Percentiles rank a stretch among this genome's conserved stretches.
These are phyloP conservation scores for Beauveria rudraprayagi DNA, from an alignment of 2,329 filamentous ascomycete genomes.

Conservation along the genomic window DNA sequence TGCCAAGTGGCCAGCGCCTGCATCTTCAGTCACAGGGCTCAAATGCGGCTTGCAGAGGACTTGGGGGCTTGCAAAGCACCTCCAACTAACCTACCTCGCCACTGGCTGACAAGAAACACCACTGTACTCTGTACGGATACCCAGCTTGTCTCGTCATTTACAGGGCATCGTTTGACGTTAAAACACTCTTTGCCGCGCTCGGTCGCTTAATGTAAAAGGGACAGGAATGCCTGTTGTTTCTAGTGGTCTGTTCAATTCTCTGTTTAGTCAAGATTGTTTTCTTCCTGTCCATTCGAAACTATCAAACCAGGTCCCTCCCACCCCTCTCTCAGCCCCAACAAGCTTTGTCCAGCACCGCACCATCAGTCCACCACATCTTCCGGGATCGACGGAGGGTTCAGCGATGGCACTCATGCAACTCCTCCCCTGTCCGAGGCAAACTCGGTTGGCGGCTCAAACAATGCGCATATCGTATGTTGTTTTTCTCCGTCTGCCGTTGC, in stretches of 20 bases:
- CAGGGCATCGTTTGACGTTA: not conserved
- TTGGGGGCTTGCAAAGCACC: no score
- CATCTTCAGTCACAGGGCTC: not conserved
- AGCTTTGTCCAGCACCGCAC: not conserved
- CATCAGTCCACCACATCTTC: not conserved
- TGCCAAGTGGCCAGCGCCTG: not conserved
- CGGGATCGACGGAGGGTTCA: conserved; percentile 4
- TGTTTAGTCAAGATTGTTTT: no score
- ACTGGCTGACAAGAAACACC: no score
- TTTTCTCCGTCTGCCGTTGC: not conserved
- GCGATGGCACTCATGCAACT: not conserved
- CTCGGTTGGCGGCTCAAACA: not conserved
- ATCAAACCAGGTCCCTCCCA: no score
- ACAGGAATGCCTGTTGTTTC: no score
- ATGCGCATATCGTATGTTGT: not conserved
- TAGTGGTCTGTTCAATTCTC: no score
- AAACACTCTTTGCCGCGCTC: not conserved
- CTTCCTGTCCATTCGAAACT: no score
- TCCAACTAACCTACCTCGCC: no score
- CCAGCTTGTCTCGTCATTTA: no score
- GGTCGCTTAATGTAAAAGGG: no score
- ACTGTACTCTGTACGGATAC: no score
- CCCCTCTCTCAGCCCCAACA: not conserved
- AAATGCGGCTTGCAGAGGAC: not conserved
- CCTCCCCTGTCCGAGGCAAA: not conserved